Conservation (phyloP, 2,329 filamentous ascomycete species). For the Fusarium transvaalense region DNA sequence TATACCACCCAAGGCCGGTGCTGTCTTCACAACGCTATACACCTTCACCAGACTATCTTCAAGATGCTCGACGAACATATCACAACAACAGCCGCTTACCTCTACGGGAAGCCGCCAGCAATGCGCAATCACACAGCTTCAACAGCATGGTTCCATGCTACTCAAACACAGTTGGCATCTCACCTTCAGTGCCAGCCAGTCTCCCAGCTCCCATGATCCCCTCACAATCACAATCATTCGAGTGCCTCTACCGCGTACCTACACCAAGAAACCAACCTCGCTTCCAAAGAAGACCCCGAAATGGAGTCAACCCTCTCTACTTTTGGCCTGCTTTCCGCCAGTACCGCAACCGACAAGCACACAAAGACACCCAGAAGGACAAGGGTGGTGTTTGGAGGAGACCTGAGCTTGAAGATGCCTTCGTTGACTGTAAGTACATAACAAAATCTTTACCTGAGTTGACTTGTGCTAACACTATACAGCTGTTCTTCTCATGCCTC, state of each 20-base stretch:
- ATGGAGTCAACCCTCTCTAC: constrained; percentile 69
- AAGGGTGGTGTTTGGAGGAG: constrained; percentile 68
- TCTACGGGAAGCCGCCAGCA: constrained; percentile 65
- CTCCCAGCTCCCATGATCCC: constrained; percentile 65
- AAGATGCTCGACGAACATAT: constrained; percentile 58
- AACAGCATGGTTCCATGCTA: constrained; percentile 60
- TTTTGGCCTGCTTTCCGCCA: constrained; percentile 72
- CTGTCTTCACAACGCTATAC: constrained; percentile 66
- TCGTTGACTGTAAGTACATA: constrained; percentile 70
- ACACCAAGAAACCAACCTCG: constrained; percentile 55
- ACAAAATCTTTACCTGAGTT: not conserved
- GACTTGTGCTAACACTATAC: constrained; percentile 38
- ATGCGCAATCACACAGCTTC: constrained; percentile 61
- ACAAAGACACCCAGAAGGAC: constrained; percentile 71
- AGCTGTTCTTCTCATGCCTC: constrained; percentile 75
- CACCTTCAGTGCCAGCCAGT: constrained; percentile 60
- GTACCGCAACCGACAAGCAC: constrained; percentile 73
- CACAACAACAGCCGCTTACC: constrained; percentile 58
- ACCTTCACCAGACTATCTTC: constrained; percentile 59
- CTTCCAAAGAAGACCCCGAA: constrained; percentile 53
- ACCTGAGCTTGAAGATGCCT: constrained; percentile 72
- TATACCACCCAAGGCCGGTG: constrained; percentile 60
- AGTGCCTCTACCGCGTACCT: constrained; percentile 56
- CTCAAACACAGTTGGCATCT: constrained; percentile 58
- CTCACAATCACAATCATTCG: constrained; percentile 63